These are phyloP conservation scores for Peronospora destructor DNA, from an alignment of 352 stramenopile species.

Conservation along the genomic window DNA sequence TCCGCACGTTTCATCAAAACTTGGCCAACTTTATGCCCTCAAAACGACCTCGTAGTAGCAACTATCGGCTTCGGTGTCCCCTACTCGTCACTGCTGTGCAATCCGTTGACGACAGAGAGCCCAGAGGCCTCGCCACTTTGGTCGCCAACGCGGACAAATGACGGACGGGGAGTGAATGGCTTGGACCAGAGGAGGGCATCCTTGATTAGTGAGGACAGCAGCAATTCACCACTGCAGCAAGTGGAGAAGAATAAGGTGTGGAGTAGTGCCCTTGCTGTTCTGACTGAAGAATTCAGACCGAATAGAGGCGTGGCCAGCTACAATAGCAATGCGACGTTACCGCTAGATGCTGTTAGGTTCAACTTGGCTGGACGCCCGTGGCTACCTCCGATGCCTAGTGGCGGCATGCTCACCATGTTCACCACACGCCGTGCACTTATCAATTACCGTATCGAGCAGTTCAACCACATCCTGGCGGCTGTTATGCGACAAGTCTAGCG, in stretches of 20 bases:
- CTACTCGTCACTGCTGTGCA: constrained; percentile 53
- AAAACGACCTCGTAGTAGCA: constrained; percentile 20
- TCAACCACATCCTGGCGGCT: constrained; percentile 63
- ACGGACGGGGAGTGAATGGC: constrained; percentile 13
- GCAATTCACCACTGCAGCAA: constrained; percentile 13
- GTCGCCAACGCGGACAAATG: constrained; percentile 36
- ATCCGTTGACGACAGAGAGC: constrained; percentile 21
- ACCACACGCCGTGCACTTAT: constrained; percentile 53
- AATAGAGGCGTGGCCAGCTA: constrained; percentile 29
- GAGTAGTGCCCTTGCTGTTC: constrained; percentile 17
- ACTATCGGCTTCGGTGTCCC: constrained; percentile 26
- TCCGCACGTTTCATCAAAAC: constrained; percentile 52
- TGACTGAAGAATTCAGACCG: constrained; percentile 11
- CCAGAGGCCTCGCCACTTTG: constrained; percentile 45
- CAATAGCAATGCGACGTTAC: constrained; percentile 37
- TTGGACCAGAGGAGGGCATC: constrained; percentile 20
- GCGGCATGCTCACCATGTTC: constrained; percentile 58
- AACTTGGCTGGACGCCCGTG: constrained; percentile 40
- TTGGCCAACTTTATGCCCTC: constrained; percentile 49
- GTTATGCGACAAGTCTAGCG: constrained; percentile 52
- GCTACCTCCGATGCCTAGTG: constrained; percentile 44
- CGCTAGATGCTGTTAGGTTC: constrained; percentile 49
- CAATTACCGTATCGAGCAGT: constrained; percentile 54
- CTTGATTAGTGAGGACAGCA: constrained; percentile 26
- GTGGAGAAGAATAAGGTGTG: constrained; percentile 24